Evolutionary conservation across 1,284 basidiomycete genomes (phyloP).

Genomic region (Meripilus lineatus): DNA sequence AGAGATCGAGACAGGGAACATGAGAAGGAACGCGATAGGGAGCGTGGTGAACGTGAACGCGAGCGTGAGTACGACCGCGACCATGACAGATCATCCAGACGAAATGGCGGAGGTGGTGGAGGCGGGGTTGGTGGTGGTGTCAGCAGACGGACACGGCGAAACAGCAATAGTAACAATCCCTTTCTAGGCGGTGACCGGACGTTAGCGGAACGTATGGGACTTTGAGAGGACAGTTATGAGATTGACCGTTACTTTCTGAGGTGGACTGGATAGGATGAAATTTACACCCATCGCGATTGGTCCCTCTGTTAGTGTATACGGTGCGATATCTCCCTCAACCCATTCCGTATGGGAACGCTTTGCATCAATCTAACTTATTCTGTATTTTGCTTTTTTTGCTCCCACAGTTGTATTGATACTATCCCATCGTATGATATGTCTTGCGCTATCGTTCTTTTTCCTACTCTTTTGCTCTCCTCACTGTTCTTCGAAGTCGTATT

Average conservation of each 20-base stretch:
- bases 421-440: constrained; percentile 12
- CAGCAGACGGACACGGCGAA: constrained; percentile 9
- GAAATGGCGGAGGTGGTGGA: constrained; percentile 25
- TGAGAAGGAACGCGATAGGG: constrained; percentile 28
- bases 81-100: constrained; percentile 21
- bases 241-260: constrained; percentile 5
- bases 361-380: constrained; percentile 25
- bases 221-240: constrained; percentile 9
- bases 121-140: constrained; percentile 17
- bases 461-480: not conserved
- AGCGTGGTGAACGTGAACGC: constrained; percentile 22
- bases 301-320: constrained; percentile 41
- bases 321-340: constrained; percentile 31
- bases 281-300: constrained; percentile 18
- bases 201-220: constrained; percentile 70
- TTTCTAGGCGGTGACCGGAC: constrained; percentile 56
- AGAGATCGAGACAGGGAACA: constrained; percentile 20
- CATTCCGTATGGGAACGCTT: constrained; percentile 7
- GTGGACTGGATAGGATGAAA: constrained; percentile 16
- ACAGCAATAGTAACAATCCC: constrained; percentile 24
- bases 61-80: constrained; percentile 28
- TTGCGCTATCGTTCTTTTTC: constrained; percentile 16
- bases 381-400: constrained; percentile 16
- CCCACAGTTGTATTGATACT: constrained; percentile 32
- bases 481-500: constrained; percentile 21